These are phyloP conservation scores for Rhodomyrtus psidioides DNA, from an alignment of 441 rosid species.

Conservation along the genomic window DNA sequence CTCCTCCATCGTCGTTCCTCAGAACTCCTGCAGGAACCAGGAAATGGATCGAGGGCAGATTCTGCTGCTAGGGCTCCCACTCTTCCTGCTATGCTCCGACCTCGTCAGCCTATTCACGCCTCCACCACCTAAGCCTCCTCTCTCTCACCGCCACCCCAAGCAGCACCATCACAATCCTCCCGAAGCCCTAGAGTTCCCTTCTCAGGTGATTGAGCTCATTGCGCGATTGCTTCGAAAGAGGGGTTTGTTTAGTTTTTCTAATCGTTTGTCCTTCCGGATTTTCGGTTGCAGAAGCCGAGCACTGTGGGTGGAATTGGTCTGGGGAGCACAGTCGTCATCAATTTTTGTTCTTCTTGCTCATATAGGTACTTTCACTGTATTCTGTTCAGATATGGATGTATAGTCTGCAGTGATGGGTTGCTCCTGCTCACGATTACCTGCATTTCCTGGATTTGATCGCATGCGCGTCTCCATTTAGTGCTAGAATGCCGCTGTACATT, in stretches of 20 bases:
- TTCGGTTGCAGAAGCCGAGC: constrained; percentile 25
- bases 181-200: constrained; percentile 38
- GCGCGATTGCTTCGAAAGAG: neutral
- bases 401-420: neutral
- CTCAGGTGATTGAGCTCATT: constrained; percentile 22
- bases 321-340: constrained; percentile 57
- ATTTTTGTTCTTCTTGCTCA: constrained; percentile 82
- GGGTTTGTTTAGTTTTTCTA: neutral
- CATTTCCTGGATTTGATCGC: neutral
- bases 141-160: constrained; percentile 22
- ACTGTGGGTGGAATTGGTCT: constrained; percentile 37
- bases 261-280: neutral
- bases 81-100: constrained; percentile 56
- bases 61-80: constrained; percentile 51
- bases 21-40: neutral
- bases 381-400: neutral
- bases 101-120: constrained; percentile 58
- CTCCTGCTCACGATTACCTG: neutral
- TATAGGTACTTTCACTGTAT: constrained; percentile 31
- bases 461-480: neutral
- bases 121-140: constrained; percentile 45
- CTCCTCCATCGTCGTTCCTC: neutral
- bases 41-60: constrained; percentile 58
- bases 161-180: constrained; percentile 18
- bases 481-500: neutral